Percentiles rank a stretch among this genome's conserved stretches.
These are phyloP conservation scores for Trametes cinnabarina DNA, from an alignment of 768 basidiomycete species.

Conservation along the genomic window DNA sequence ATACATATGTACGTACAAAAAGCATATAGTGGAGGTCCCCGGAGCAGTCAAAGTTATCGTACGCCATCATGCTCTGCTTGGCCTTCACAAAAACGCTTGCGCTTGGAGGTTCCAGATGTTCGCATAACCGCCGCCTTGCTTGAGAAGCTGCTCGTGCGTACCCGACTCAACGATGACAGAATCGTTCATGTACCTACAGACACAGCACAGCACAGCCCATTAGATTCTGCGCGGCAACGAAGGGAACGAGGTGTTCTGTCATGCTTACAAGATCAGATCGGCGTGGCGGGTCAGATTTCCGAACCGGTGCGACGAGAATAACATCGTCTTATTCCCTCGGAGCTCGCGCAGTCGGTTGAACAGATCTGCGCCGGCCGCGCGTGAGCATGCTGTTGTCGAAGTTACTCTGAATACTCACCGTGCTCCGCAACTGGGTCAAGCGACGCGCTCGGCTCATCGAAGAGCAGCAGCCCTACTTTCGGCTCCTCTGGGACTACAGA, in stretches of 20 bases:
- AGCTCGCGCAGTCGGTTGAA: slow-evolving; percentile 65
- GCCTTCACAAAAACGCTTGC: slow-evolving; percentile 54
- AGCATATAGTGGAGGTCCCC: no score
- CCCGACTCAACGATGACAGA: slow-evolving; percentile 61
- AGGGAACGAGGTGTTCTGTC: slow-evolving; percentile 48
- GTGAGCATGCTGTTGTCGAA: background rate
- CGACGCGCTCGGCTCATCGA: slow-evolving; percentile 29
- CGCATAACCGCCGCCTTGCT: slow-evolving; percentile 62
- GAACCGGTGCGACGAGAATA: slow-evolving; percentile 73
- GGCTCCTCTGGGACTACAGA: slow-evolving; percentile 29
- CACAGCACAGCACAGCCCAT: no score
- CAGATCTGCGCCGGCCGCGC: slow-evolving; percentile 41
- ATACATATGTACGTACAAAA: no score
- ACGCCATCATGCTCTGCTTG: no score
- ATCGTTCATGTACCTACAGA: slow-evolving; percentile 64
- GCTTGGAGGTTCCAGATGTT: slow-evolving; percentile 74
- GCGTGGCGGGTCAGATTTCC: slow-evolving; percentile 72
- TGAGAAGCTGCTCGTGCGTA: slow-evolving; percentile 59
- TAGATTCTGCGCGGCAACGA: no score
- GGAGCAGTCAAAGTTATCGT: no score
- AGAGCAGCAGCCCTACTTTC: slow-evolving; percentile 27
- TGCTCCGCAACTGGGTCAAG: slow-evolving; percentile 66
- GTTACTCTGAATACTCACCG: slow-evolving; percentile 31
- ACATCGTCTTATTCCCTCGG: slow-evolving; percentile 77
- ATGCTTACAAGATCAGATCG: slow-evolving; percentile 47